Percentiles rank a stretch among this genome's conserved stretches.
Conservation (phyloP, 768 basidiomycete genomes). For the Pulveroboletus sp. region DNA sequence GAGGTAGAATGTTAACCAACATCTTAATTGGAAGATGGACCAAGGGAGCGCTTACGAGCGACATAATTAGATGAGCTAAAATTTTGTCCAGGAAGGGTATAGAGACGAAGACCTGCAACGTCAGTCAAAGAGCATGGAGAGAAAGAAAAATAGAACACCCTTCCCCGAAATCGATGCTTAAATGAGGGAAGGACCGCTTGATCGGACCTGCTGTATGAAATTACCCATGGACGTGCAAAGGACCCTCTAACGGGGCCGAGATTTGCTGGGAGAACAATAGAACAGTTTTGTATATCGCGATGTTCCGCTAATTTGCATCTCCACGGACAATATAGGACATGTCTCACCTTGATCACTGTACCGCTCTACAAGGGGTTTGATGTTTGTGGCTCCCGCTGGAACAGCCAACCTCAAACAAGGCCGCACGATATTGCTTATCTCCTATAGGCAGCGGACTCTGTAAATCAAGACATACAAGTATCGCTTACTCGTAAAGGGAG, state of each 20-base stretch:
- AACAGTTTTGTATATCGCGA: neutral
- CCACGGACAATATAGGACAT: conserved; percentile 16
- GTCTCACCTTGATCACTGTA: conserved; percentile 31
- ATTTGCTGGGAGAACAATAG: conserved; percentile 23
- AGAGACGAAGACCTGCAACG: conserved; percentile 47
- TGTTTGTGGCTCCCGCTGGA: conserved; percentile 1
- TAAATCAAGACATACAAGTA: conserved; percentile 3
- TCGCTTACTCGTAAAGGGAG: neutral
- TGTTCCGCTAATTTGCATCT: conserved; percentile 7
- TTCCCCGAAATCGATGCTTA: conserved; percentile 13
- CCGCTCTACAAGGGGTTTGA: conserved; percentile 10
- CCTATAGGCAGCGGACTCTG: neutral
- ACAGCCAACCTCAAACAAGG: conserved; percentile 18
- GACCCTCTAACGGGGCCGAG: conserved; percentile 8
- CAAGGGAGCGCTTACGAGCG: conserved; percentile 15
- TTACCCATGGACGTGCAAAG: conserved; percentile 7
- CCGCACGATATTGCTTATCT: neutral
- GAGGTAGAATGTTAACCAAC: neutral
- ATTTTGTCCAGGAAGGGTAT: conserved; percentile 19
- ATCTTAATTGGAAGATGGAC: neutral
- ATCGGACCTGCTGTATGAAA: conserved; percentile 4
- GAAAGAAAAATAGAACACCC: conserved; percentile 3
- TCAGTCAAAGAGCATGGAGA: conserved; percentile 18
- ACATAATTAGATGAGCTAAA: conserved; percentile 13
- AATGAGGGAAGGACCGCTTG: conserved; percentile 9